Evolutionary conservation across 768 basidiomycete species (phyloP).

Genomic region (Pisolithus orientalis): DNA sequence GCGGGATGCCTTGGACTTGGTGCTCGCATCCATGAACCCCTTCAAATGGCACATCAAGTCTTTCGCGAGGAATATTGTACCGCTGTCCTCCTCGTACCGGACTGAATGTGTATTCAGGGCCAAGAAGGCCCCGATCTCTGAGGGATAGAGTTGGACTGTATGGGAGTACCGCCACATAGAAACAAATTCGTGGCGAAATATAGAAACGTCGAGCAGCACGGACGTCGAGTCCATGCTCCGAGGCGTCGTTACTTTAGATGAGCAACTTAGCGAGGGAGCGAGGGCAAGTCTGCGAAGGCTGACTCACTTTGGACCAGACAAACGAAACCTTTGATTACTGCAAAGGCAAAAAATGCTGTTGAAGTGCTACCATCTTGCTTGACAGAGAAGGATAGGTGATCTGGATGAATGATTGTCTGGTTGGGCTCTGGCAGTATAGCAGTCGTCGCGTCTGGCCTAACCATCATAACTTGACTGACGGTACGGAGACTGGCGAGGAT

Average conservation of each 20-base stretch:
- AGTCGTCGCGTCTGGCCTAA: background rate
- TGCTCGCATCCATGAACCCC: constrained; percentile 22
- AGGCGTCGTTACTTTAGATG: background rate
- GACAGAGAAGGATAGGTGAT: constrained; percentile 3
- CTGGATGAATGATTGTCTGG: constrained; percentile 14
- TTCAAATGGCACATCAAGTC: constrained; percentile 28
- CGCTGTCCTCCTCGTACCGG: constrained; percentile 53
- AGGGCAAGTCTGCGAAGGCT: background rate
- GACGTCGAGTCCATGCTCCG: constrained; percentile 8
- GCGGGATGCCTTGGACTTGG: constrained; percentile 9
- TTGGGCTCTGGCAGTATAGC: no score
- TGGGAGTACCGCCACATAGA: constrained; percentile 57
- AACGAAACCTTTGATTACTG: constrained; percentile 17
- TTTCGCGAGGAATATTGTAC: constrained; percentile 53
- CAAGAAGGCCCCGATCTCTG: constrained; percentile 44
- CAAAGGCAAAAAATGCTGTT: constrained; percentile 34
- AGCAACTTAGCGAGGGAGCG: constrained; percentile 10
- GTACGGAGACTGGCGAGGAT: background rate
- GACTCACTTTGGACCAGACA: constrained; percentile 26
- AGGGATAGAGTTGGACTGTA: constrained; percentile 33
- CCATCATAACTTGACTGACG: background rate
- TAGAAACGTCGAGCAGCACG: constrained; percentile 14
- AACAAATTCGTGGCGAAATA: constrained; percentile 50
- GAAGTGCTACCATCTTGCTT: constrained; percentile 7
- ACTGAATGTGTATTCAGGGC: constrained; percentile 40